A percentile compares a stretch with the other conserved stretches of the same genome.
These are phyloP conservation scores for Boletus pseudopeckii DNA, from an alignment of 768 basidiomycete genomes.

Conservation along the genomic window DNA sequence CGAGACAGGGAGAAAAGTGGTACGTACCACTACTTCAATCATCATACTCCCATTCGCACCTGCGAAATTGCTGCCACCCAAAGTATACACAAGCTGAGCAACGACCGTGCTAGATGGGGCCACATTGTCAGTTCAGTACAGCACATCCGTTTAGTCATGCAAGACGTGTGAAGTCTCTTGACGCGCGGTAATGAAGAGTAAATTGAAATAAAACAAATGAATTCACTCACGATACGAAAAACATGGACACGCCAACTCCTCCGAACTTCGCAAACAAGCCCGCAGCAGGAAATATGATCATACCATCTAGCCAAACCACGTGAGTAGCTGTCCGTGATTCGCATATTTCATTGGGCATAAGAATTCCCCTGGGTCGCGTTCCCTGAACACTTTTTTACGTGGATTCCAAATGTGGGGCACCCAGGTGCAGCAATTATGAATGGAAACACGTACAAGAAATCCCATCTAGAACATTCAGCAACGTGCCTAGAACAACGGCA, in stretches of 20 bases:
- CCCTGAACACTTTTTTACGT: conserved; percentile 6
- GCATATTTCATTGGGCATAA: background rate
- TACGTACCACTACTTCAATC: conserved; percentile 92
- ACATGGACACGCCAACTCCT: conserved; percentile 91
- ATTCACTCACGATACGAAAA: conserved; percentile 71
- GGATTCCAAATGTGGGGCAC: background rate
- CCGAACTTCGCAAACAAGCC: conserved; percentile 80
- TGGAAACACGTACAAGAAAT: conserved; percentile 67
- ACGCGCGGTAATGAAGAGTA: conserved; percentile 3
- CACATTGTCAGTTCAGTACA: background rate
- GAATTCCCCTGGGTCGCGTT: background rate
- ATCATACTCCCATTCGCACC: conserved; percentile 96
- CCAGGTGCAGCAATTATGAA: background rate
- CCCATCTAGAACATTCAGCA: conserved; percentile 91
- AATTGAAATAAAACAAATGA: background rate
- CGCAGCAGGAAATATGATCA: conserved; percentile 91
- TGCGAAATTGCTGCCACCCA: conserved; percentile 85
- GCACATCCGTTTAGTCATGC: background rate
- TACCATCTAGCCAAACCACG: conserved; percentile 59
- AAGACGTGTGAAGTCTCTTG: background rate
- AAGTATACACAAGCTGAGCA: conserved; percentile 79
- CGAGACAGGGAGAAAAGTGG: background rate
- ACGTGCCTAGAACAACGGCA: conserved; percentile 76
- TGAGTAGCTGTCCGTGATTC: background rate
- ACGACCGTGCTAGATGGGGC: conserved; percentile 54